Conservation (phyloP, 257 asterid genomes). For the Anisodus acutangulus region DNA sequence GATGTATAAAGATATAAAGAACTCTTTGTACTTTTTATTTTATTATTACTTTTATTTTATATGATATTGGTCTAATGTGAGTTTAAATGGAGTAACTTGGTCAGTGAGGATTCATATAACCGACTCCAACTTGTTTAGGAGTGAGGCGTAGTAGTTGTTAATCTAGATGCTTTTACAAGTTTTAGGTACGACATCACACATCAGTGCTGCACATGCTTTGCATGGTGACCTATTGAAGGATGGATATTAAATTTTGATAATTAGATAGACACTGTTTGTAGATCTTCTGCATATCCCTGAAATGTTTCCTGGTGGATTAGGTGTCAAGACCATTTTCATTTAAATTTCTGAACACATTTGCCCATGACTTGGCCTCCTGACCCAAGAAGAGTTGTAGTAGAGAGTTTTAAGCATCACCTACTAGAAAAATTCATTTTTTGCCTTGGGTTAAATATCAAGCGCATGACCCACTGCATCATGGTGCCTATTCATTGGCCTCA, state of each 20-base stretch:
- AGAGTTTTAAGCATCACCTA: slow-evolving; percentile 1
- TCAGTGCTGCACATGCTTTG: slow-evolving; percentile 5
- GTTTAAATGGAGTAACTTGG: neutral
- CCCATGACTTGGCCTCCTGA: neutral
- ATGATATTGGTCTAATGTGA: neutral
- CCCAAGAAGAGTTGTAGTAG: neutral
- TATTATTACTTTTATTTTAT: neutral
- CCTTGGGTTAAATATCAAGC: neutral
- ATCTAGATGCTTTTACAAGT: neutral
- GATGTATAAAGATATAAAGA: neutral
- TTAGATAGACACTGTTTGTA: neutral
- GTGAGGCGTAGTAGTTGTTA: neutral
- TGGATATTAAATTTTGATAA: slow-evolving; percentile 2
- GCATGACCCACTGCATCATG: neutral
- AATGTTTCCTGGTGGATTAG: slow-evolving; percentile 11
- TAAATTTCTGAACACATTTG: neutral
- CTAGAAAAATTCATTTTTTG: neutral
- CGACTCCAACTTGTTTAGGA: neutral
- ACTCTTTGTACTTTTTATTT: neutral
- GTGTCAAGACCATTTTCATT: neutral
- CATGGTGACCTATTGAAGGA: neutral
- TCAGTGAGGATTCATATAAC: slow-evolving; percentile 14
- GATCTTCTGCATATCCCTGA: slow-evolving; percentile 5
- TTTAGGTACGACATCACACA: neutral
- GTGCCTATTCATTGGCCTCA: slow-evolving; percentile 17